phyloP scores from a whole-genome alignment of 148 eudicot genomes.

The Hydrangea macrophylla region DNA sequence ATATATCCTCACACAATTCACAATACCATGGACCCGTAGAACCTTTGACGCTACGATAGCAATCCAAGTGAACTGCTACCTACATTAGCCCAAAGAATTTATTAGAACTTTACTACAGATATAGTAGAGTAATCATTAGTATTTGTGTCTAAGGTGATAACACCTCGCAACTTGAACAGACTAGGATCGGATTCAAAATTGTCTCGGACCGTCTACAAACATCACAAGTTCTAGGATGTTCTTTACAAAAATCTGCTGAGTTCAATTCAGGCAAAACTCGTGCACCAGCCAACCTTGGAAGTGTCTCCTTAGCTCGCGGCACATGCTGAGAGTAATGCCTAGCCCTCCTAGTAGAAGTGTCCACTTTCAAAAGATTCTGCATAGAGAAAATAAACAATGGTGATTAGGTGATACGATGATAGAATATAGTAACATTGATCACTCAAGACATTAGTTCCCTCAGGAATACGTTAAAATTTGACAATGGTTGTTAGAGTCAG shows the following conservation, averaged over 20 bases:
- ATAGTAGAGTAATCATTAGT: background rate
- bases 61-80: slow-evolving; percentile 92
- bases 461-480: background rate
- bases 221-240: slow-evolving; percentile 65
- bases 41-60: slow-evolving; percentile 79
- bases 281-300: slow-evolving; percentile 48
- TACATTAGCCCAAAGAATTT: slow-evolving; percentile 25
- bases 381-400: slow-evolving; percentile 9
- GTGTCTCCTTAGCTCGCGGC: slow-evolving; percentile 58
- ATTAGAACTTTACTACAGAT: slow-evolving; percentile 9
- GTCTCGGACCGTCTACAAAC: slow-evolving; percentile 82
- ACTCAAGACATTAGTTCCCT: background rate
- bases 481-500: no score
- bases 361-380: slow-evolving; percentile 51
- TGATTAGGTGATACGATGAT: background rate
- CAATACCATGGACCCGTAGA: slow-evolving; percentile 92
- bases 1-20: slow-evolving; percentile 75
- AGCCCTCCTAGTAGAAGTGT: slow-evolving; percentile 40
- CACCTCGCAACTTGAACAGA: slow-evolving; percentile 94
- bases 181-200: slow-evolving; percentile 64
- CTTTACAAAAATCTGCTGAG: slow-evolving; percentile 53
- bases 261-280: slow-evolving; percentile 46
- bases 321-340: slow-evolving; percentile 36
- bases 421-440: background rate
- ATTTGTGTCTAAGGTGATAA: slow-evolving; percentile 4